A percentile compares a stretch with the other conserved stretches of the same genome.
Conservation (phyloP, 306 rosid species). For the Mimosa bimucronata region DNA sequence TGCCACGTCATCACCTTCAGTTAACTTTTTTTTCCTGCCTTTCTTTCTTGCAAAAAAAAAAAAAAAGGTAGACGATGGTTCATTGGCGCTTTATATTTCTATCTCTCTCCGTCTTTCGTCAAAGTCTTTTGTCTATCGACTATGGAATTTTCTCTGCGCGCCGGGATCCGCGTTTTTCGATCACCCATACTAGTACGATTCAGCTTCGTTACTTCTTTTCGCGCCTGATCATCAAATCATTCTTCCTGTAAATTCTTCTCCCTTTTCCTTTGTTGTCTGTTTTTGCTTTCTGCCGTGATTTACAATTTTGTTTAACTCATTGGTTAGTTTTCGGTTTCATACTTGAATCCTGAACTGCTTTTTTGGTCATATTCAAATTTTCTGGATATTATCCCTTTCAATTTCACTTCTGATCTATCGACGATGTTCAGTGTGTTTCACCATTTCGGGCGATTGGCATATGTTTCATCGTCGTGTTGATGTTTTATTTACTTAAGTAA, state of each 20-base stretch:
- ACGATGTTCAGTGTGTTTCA: background rate
- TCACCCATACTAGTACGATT: conserved; percentile 39
- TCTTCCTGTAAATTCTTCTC: conserved; percentile 39
- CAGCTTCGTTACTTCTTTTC: conserved; percentile 29
- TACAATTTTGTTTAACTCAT: conserved; percentile 3
- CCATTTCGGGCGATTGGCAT: conserved; percentile 9
- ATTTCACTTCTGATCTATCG: conserved; percentile 16
- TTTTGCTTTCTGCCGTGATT: background rate
- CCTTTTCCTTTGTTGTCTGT: conserved; percentile 1
- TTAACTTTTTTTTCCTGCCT: background rate
- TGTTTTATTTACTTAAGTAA: conserved; percentile 17
- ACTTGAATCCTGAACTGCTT: background rate
- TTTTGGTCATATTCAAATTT: background rate
- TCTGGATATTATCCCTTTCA: conserved; percentile 18
- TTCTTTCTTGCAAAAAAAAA: background rate
- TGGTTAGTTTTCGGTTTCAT: background rate
- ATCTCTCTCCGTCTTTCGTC: background rate
- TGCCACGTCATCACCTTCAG: conserved; percentile 45
- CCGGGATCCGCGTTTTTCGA: conserved; percentile 77
- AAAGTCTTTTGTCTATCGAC: conserved; percentile 10
- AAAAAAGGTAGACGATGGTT: conserved; percentile 19
- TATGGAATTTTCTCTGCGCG: conserved; percentile 58
- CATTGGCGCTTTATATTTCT: conserved; percentile 38
- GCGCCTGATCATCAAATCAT: conserved; percentile 52
- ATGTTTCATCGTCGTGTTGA: background rate